Evolutionary conservation across 2,329 filamentous ascomycete species (phyloP).

Genomic region (Periglandula ipomoeae): DNA sequence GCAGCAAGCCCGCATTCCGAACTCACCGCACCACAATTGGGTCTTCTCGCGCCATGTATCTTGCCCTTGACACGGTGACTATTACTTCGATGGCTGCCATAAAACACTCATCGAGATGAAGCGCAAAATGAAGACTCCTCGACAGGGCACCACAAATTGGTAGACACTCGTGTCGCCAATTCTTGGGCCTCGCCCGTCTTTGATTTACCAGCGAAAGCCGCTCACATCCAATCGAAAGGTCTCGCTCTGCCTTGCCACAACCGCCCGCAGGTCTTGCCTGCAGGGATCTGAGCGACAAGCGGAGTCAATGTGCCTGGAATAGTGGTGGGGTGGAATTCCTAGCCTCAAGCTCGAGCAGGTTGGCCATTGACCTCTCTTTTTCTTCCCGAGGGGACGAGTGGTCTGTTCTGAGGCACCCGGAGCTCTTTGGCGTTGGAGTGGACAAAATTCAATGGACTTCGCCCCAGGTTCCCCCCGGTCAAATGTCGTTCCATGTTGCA

Average conservation of each 20-base stretch:
- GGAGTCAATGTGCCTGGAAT: slow-evolving; percentile 4
- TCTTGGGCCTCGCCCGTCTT: not conserved
- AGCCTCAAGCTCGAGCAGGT: not conserved
- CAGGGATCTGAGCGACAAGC: slow-evolving; percentile 15
- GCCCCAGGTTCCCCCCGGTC: not conserved
- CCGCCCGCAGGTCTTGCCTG: slow-evolving; percentile 11
- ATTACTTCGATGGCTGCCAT: not conserved
- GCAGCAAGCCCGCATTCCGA: slow-evolving; percentile 8
- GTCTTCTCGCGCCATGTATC: not conserved
- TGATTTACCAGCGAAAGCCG: not conserved
- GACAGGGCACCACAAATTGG: not conserved
- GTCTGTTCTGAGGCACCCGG: not conserved
- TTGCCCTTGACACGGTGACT: not conserved
- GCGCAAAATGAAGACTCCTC: not conserved
- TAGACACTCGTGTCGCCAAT: not conserved
- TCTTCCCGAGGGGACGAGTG: not conserved
- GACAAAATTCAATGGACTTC: not conserved
- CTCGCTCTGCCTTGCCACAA: slow-evolving; percentile 5
- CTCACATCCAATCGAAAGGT: not conserved
- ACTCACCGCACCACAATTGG: slow-evolving; percentile 8
- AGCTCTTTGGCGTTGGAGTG: slow-evolving; percentile 1
- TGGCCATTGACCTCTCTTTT: not conserved
- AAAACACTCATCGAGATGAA: not conserved
- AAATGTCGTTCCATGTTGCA: not conserved
- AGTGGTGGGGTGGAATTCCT: slow-evolving; percentile 8